Evolutionary conservation across 1,284 basidiomycete genomes (phyloP).

Genomic region (Ganoderma leucocontextum): DNA sequence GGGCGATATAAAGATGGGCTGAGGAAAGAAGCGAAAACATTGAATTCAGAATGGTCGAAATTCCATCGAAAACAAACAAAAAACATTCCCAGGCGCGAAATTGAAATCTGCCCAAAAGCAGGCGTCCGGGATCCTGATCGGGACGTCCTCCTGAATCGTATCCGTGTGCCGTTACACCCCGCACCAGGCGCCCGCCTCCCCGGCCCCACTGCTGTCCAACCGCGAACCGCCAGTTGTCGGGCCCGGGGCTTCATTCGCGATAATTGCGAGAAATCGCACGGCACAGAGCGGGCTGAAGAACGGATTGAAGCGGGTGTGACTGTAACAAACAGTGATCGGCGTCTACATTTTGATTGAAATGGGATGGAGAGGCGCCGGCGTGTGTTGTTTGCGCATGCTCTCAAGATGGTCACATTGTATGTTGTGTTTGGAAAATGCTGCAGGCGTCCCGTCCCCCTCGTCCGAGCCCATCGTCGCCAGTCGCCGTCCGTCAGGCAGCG

Average conservation of each 20-base stretch:
- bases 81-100: constrained; percentile 43
- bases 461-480: neutral
- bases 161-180: constrained; percentile 25
- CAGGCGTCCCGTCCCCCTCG: constrained; percentile 15
- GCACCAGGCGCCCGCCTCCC: constrained; percentile 14
- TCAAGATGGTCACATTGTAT: constrained; percentile 36
- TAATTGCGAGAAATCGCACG: neutral
- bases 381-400: constrained; percentile 28
- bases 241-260: neutral
- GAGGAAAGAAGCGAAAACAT: constrained; percentile 46
- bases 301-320: neutral
- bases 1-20: constrained; percentile 42
- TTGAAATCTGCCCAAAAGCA: constrained; percentile 37
- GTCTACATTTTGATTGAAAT: constrained; percentile 28
- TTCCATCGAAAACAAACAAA: constrained; percentile 46
- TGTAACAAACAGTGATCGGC: constrained; percentile 22
- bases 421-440: constrained; percentile 31
- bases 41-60: constrained; percentile 44
- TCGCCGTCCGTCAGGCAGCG: constrained; percentile 9
- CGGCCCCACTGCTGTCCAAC: constrained; percentile 4
- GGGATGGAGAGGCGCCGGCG: constrained; percentile 27
- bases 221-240: neutral
- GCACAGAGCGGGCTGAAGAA: neutral
- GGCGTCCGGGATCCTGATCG: constrained; percentile 35
- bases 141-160: constrained; percentile 35